Percentiles rank a stretch among this genome's conserved stretches.
These are phyloP conservation scores for Mycoemilia scoparia DNA, from an alignment of 192 early-diverging fungal genomes.

Conservation along the genomic window DNA sequence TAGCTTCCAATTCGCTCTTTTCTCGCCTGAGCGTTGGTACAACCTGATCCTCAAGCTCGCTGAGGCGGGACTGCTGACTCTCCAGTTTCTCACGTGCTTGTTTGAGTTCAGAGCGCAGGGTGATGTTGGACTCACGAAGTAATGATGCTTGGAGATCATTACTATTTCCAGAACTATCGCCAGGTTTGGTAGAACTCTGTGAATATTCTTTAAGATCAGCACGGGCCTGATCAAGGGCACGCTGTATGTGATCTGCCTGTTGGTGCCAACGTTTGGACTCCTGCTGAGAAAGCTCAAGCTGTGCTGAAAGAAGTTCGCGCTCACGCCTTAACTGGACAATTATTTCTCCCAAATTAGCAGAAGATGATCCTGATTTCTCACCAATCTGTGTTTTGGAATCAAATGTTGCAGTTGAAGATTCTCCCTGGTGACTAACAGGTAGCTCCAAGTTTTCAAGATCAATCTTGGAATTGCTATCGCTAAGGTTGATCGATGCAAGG, in stretches of 20 bases:
- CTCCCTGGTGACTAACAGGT: too few species aligned
- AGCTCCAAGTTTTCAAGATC: conserved; percentile 15
- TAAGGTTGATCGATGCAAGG: conserved; percentile 40
- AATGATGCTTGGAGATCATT: conserved; percentile 34
- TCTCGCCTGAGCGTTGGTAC: conserved; percentile 27
- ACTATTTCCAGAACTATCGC: background rate
- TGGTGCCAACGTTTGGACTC: conserved; percentile 44
- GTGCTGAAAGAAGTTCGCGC: conserved; percentile 48
- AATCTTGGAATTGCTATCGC: conserved; percentile 13
- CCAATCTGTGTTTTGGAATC: too few species aligned
- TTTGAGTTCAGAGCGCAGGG: conserved; percentile 39
- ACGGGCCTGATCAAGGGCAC: conserved; percentile 47
- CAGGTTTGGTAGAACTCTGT: too few species aligned
- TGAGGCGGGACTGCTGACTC: conserved; percentile 24
- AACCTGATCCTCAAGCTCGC: conserved; percentile 33
- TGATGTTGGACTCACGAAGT: conserved; percentile 61
- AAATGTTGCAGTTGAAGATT: too few species aligned
- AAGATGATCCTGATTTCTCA: background rate
- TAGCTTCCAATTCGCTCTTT: conserved; percentile 29
- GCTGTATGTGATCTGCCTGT: conserved; percentile 42
- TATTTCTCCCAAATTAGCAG: conserved; percentile 34
- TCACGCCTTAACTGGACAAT: conserved; percentile 51
- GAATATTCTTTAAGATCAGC: conserved; percentile 28
- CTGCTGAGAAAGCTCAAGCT: conserved; percentile 44
- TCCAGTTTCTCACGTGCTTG: conserved; percentile 6